phyloP scores from a whole-genome alignment of 1,284 basidiomycete species.

The Microbotryum silenes-acaulis region DNA sequence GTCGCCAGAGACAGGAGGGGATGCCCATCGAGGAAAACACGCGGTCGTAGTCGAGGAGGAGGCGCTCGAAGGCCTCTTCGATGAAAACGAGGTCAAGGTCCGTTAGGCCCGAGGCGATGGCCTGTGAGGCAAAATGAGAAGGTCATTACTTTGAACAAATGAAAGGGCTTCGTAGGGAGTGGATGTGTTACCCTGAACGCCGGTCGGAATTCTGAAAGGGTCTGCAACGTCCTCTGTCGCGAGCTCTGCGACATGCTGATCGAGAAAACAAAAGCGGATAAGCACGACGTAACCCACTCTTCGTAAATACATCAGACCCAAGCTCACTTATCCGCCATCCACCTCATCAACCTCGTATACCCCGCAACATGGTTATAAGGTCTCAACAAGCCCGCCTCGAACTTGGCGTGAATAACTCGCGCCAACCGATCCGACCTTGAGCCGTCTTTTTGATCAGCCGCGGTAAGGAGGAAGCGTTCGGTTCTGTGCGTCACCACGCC shows the following conservation, averaged over 20 bases:
- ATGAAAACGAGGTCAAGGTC: constrained; percentile 97
- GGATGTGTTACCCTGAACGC: constrained; percentile 65
- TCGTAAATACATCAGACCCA: neutral
- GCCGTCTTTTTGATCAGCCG: constrained; percentile 88
- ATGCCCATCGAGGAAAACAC: constrained; percentile 68
- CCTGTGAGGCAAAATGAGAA: constrained; percentile 44
- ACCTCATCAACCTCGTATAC: constrained; percentile 75
- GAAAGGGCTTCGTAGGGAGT: constrained; percentile 25
- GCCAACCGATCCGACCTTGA: constrained; percentile 82
- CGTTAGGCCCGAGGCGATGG: constrained; percentile 78
- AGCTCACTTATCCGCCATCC: constrained; percentile 86
- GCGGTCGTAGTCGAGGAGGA: constrained; percentile 91
- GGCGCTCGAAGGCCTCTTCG: constrained; percentile 91
- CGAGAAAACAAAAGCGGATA: neutral
- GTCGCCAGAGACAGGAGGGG: constrained; percentile 90
- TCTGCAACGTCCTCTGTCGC: constrained; percentile 80
- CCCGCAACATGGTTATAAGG: constrained; percentile 97
- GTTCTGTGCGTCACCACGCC: constrained; percentile 35
- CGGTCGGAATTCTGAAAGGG: constrained; percentile 79
- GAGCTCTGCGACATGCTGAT: constrained; percentile 75
- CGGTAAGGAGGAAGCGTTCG: constrained; percentile 84
- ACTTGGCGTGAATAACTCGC: constrained; percentile 90
- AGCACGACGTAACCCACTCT: neutral
- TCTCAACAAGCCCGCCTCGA: constrained; percentile 87
- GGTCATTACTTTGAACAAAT: neutral